Evolutionary conservation across 1,284 basidiomycete species (phyloP).

Genomic region (Gymnopus androsaceus): DNA sequence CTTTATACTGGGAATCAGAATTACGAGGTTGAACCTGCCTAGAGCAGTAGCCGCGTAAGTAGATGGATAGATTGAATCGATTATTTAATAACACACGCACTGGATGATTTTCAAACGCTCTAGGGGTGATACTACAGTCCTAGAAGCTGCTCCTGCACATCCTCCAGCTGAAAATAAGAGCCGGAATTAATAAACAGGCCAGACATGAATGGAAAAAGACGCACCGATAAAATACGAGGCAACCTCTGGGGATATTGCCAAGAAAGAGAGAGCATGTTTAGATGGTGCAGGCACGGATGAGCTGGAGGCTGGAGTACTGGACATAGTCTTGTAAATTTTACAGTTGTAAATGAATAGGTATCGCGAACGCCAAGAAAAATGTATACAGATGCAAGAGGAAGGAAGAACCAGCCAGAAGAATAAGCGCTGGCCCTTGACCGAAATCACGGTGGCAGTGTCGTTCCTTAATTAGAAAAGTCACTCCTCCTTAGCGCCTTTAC

Average conservation of each 20-base stretch:
- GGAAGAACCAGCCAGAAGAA: no score
- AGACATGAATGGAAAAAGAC: neutral
- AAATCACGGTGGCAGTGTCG: neutral
- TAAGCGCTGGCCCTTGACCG: no score
- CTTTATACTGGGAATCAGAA: constrained; percentile 71
- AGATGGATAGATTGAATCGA: constrained; percentile 7
- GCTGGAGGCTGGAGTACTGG: constrained; percentile 2
- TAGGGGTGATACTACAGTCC: constrained; percentile 90
- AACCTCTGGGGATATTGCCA: constrained; percentile 50
- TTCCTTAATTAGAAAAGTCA: no score
- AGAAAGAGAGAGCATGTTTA: neutral
- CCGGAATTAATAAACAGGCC: constrained; percentile 23
- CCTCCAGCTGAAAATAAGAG: constrained; percentile 74
- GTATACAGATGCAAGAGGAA: neutral
- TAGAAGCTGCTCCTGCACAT: constrained; percentile 78
- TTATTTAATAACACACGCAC: constrained; percentile 50
- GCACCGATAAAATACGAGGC: constrained; percentile 57
- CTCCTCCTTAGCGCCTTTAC: no score
- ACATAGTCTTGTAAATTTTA: constrained; percentile 1
- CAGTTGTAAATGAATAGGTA: neutral
- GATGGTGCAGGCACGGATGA: neutral
- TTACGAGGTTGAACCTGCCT: constrained; percentile 80
- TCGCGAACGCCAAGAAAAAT: neutral
- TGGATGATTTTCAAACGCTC: constrained; percentile 96
- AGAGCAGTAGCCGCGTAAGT: constrained; percentile 4